Evolutionary conservation across 345 rosid species (phyloP), one percentile per base, ranked within the genome.

Genomic region (Toxicodendron radicans): DNA sequence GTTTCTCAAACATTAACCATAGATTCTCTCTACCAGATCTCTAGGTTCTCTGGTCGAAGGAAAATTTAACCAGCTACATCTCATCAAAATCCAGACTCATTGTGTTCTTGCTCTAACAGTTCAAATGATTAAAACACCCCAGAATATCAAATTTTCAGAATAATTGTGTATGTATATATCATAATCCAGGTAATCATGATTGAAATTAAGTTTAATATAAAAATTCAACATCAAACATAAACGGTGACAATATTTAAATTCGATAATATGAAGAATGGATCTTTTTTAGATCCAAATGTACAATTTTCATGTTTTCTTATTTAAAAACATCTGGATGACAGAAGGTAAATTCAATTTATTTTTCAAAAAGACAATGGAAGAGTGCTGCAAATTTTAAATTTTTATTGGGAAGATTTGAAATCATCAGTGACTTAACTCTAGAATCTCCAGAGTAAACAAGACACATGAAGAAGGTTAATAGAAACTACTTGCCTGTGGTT

Each of bases 401-500:
- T 23, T 30, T n/a, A 20, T 20, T 12, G 10, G 5, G n/a, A 20
- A 48, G 5, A 48, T 46, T 66, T 24, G 43, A 38, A 6, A 38
- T 38, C 38, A 4, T 48, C 48, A 65, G 54, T 23, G 6, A 24
- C 24, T 46, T 43, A 23, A 65, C 32, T 16, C 3, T 6, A 65
- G 46, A 75, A 75, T 68, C 66, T 23, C 53, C 38, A 17, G 59
- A 67, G 27, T 10, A 68, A 67, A 41, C 14, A 46, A 54, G 45
- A 71, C 66, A 38, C 12, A 68, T 59, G 58, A 16, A 65, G 23
- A 12, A 0, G 18, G 32, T 20, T 7, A 17, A 51, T 33, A 73
- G 76, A 58, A 12, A 49, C 67, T 57, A 82, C 89, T 84, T 80
- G 85, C 99, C 99, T 90, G 87, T 90, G 98, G 81, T 93, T 95